Evolutionary conservation across 1,284 basidiomycete genomes (phyloP).

Genomic region (Papiliotrema fonsecae): DNA sequence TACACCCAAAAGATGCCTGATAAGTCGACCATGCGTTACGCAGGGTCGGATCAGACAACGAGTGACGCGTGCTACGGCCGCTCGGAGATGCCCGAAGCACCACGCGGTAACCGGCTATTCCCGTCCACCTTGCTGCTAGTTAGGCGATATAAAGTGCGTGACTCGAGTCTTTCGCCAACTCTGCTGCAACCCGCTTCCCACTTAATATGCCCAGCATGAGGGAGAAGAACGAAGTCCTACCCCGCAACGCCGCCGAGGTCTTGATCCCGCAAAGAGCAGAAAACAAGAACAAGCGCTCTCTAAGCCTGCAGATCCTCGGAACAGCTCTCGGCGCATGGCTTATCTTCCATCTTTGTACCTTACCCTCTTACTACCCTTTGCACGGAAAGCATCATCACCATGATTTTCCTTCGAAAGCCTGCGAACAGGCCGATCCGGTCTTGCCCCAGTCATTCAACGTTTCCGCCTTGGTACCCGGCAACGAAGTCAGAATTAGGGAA

Average conservation of each 20-base stretch:
- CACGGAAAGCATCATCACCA: not conserved
- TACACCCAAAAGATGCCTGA: not conserved
- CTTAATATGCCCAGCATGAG: too few relatives aligned
- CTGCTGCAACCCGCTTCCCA: too few relatives aligned
- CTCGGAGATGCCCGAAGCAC: not conserved
- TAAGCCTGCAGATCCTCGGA: too few relatives aligned
- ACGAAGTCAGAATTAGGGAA: conserved; percentile 28
- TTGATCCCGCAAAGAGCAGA: too few relatives aligned
- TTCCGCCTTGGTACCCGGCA: conserved; percentile 16
- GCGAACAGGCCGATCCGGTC: conserved; percentile 25
- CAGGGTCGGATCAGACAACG: not conserved
- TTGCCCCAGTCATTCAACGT: conserved; percentile 20
- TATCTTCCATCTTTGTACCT: not conserved
- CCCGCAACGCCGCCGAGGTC: too few relatives aligned
- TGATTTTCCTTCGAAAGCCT: conserved; percentile 8
- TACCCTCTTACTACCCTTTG: not conserved
- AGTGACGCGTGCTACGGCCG: not conserved
- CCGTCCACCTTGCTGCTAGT: not conserved
- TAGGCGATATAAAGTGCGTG: too few relatives aligned
- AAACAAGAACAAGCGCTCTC: too few relatives aligned
- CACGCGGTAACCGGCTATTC: not conserved
- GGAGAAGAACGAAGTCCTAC: too few relatives aligned
- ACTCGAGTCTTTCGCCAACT: too few relatives aligned
- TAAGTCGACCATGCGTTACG: not conserved
- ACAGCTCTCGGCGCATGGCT: not conserved